phyloP scores from a whole-genome alignment of 805 yeast species.

The Metschnikowia sp. region DNA sequence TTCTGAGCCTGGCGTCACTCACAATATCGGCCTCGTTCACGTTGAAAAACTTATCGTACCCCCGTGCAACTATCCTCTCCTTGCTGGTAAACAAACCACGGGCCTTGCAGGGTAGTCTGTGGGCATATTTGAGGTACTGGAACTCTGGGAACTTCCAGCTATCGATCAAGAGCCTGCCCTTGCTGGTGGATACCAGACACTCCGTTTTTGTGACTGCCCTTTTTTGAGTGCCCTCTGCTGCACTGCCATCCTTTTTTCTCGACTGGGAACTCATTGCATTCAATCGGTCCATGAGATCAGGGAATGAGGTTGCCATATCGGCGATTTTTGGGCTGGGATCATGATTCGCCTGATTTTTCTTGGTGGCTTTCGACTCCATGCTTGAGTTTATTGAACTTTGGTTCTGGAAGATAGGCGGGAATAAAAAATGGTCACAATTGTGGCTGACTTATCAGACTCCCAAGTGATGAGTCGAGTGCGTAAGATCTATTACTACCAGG shows the following conservation, averaged over 20 bases:
- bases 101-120: constrained; percentile 66
- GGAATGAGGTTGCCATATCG: constrained; percentile 12
- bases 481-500: too few relatives aligned
- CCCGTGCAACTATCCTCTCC: constrained; percentile 65
- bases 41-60: constrained; percentile 93
- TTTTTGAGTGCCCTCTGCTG: not conserved
- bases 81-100: constrained; percentile 73
- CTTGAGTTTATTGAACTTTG: too few relatives aligned
- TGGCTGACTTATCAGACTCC: too few relatives aligned
- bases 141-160: constrained; percentile 88
- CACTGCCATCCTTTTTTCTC: constrained; percentile 1
- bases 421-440: too few relatives aligned
- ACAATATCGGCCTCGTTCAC: constrained; percentile 50
- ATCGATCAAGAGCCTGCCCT: constrained; percentile 13
- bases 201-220: constrained; percentile 10
- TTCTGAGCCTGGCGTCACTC: constrained; percentile 1
- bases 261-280: constrained; percentile 12
- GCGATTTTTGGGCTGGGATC: not conserved
- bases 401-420: too few relatives aligned
- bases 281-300: constrained; percentile 19
- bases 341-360: not conserved
- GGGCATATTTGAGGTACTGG: constrained; percentile 65
- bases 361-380: too few relatives aligned
- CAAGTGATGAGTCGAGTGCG: too few relatives aligned
- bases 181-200: constrained; percentile 16